phyloP scores from a whole-genome alignment of 2,329 filamentous ascomycete genomes.

The Phoma sp. region DNA sequence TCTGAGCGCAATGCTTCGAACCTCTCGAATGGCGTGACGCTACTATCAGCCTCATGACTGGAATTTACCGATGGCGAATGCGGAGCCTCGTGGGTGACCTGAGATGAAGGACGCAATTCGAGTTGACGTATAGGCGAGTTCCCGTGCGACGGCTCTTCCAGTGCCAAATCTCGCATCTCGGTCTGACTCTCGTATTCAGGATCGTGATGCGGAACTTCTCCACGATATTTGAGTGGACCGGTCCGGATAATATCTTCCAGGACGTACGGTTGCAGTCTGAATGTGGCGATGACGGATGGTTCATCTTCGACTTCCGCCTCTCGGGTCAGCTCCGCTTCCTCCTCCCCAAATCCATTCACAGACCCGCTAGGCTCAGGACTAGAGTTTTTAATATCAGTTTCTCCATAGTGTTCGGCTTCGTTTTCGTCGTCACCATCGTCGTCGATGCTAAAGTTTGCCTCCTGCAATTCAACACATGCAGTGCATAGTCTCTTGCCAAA shows the following conservation, averaged over 20 bases:
- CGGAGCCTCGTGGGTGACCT: not conserved
- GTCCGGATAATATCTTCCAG: not conserved
- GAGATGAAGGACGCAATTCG: not conserved
- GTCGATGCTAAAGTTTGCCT: not conserved
- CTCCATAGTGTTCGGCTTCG: not conserved
- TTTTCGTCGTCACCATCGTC: not conserved
- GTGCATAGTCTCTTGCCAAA: conserved; percentile 7
- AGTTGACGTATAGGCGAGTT: no score
- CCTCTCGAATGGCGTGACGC: no score
- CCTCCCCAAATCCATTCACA: not conserved
- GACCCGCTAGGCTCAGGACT: not conserved
- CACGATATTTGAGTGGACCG: not conserved
- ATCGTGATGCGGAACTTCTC: not conserved
- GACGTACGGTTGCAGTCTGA: not conserved
- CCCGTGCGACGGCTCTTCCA: not conserved
- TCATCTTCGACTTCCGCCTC: not conserved
- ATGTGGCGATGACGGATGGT: not conserved
- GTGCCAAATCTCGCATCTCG: not conserved
- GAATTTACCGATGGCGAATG: no score
- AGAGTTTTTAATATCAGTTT: not conserved
- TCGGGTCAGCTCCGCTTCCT: not conserved
- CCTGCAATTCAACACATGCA: conserved; percentile 2
- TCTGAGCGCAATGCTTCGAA: not conserved
- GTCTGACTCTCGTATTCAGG: no score
- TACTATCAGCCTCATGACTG: not conserved